A percentile compares a stretch with the other conserved stretches of the same genome.
phyloP scores from a whole-genome alignment of 768 basidiomycete species.

The Strobilomyces dryophilus region DNA sequence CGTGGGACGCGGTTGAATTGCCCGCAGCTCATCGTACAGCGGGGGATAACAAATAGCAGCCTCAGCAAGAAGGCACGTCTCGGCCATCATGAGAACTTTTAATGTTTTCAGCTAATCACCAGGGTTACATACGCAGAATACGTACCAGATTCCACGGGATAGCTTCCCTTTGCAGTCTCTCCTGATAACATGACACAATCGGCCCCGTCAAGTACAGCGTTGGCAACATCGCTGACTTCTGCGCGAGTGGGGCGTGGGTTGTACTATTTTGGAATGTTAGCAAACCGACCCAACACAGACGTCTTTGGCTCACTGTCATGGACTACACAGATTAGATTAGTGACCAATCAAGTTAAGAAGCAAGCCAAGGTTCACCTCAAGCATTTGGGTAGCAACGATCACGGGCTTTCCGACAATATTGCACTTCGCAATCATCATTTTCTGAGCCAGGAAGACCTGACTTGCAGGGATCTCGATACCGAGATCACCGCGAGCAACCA shows the following conservation, averaged over 20 bases:
- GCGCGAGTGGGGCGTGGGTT: conserved; percentile 99
- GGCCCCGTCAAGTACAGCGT: conserved; percentile 96
- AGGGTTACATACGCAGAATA: conserved; percentile 1
- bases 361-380: conserved; percentile 60
- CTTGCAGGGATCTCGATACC: conserved; percentile 99
- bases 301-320: conserved; percentile 68
- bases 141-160: conserved; percentile 92
- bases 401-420: conserved; percentile 97
- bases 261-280: conserved; percentile 55
- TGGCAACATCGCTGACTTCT: conserved; percentile 98
- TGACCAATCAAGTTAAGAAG: not conserved
- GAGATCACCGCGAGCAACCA: conserved; percentile 99
- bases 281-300: not conserved
- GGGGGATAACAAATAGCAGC: conserved; percentile 93
- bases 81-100: conserved; percentile 98
- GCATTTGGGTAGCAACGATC: conserved; percentile 99
- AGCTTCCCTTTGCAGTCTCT: conserved; percentile 96
- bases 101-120: conserved; percentile 6
- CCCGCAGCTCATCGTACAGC: conserved; percentile 83
- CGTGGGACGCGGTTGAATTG: conserved; percentile 81
- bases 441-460: conserved; percentile 98
- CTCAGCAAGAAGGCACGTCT: conserved; percentile 96
- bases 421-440: conserved; percentile 99
- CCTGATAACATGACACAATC: conserved; percentile 99
- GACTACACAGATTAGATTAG: conserved; percentile 48